These are phyloP conservation scores for Herpotrichia juniperi DNA, from an alignment of 2,329 filamentous ascomycete species.

Conservation along the genomic window DNA sequence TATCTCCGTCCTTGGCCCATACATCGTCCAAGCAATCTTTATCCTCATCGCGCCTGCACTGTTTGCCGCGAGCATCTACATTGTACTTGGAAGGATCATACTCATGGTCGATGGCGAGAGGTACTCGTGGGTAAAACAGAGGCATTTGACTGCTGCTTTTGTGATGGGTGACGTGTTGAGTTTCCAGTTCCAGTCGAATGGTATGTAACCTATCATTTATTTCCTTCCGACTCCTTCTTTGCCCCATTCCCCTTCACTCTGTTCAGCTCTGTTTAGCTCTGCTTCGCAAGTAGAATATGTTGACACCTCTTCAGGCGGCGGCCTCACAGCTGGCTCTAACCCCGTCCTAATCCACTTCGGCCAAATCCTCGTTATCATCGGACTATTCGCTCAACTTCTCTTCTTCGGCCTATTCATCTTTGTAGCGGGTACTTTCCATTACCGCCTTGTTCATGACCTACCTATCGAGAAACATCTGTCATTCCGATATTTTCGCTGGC, in stretches of 20 bases:
- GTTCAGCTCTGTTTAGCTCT: too few species aligned
- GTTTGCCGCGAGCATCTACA: conserved; percentile 54
- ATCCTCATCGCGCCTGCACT: conserved; percentile 52
- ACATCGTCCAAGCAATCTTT: conserved; percentile 27
- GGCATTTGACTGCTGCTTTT: conserved; percentile 50
- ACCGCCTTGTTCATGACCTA: conserved; percentile 4
- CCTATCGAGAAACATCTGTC: neutral
- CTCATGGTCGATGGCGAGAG: conserved; percentile 40
- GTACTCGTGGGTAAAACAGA: conserved; percentile 41
- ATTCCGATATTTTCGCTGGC: too few species aligned
- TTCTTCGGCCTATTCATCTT: conserved; percentile 56
- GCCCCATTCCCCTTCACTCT: too few species aligned
- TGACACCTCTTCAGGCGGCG: too few species aligned
- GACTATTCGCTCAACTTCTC: conserved; percentile 51
- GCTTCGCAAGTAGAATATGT: too few species aligned
- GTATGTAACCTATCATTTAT: too few species aligned
- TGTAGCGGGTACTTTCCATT: conserved; percentile 14
- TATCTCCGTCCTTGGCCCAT: neutral
- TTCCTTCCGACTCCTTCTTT: too few species aligned
- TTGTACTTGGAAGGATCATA: conserved; percentile 51
- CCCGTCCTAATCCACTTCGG: too few species aligned
- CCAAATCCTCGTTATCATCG: conserved; percentile 15
- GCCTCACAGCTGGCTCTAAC: too few species aligned
- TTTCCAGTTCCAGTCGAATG: conserved; percentile 47
- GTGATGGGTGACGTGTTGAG: conserved; percentile 51